Evolutionary conservation across 2,329 filamentous ascomycete genomes (phyloP).

Genomic region (Epichloe hybrida): DNA sequence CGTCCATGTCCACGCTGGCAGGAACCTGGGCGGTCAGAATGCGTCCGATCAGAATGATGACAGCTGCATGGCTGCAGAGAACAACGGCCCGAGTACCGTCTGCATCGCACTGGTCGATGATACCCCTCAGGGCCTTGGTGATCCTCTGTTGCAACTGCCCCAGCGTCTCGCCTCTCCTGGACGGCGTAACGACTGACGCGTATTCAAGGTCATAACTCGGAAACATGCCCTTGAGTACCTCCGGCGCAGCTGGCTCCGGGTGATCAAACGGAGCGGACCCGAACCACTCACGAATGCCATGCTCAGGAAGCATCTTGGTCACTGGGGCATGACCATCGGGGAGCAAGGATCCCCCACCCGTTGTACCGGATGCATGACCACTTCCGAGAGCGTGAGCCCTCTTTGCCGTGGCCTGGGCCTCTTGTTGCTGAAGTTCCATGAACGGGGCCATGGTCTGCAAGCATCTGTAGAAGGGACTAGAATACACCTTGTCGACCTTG

Average conservation of each 20-base stretch:
- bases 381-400: not conserved
- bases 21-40: conserved; percentile 70
- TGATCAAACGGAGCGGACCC: conserved; percentile 76
- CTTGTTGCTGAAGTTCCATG: conserved; percentile 29
- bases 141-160: conserved; percentile 67
- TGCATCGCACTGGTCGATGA: conserved; percentile 62
- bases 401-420: not conserved
- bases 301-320: conserved; percentile 38
- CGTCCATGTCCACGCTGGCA: conserved; percentile 54
- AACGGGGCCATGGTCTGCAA: conserved; percentile 70
- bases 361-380: not conserved
- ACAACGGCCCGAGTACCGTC: conserved; percentile 57
- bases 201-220: conserved; percentile 46
- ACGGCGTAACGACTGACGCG: conserved; percentile 52
- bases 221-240: conserved; percentile 54
- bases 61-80: conserved; percentile 80
- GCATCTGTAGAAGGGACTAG: conserved; percentile 76
- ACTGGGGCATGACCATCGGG: conserved; percentile 4
- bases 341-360: not conserved
- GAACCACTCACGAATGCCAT: conserved; percentile 73
- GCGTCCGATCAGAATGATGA: conserved; percentile 74
- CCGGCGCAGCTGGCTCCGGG: conserved; percentile 56
- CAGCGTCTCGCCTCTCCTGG: conserved; percentile 62
- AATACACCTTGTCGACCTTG: conserved; percentile 65
- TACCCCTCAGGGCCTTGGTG: conserved; percentile 51